Conservation (phyloP, 306 rosid genomes). For the Mimosa pudica region DNA sequence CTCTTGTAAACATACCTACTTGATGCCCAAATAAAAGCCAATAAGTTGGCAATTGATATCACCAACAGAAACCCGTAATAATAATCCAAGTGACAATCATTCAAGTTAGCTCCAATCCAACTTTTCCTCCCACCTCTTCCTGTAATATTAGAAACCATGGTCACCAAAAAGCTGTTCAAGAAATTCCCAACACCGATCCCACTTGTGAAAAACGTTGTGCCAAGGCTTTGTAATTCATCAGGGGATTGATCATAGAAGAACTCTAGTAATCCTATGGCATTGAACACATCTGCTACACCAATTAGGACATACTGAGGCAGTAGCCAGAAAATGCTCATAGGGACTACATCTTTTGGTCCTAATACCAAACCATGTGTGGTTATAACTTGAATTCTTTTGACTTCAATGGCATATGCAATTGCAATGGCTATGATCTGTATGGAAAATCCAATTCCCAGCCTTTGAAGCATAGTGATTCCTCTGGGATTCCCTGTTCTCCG, state of each 20-base stretch:
- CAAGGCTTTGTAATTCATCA: conserved; percentile 77
- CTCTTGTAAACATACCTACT: conserved; percentile 48
- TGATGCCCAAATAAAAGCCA: conserved; percentile 48
- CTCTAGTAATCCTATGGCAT: conserved; percentile 79
- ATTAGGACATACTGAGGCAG: conserved; percentile 77
- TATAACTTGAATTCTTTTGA: conserved; percentile 61
- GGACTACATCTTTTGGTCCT: conserved; percentile 55
- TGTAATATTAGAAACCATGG: conserved; percentile 64
- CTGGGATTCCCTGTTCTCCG: conserved; percentile 67
- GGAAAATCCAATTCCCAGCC: conserved; percentile 80
- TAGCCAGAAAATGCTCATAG: conserved; percentile 70
- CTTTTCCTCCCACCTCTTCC: conserved; percentile 56
- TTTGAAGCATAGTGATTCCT: conserved; percentile 84
- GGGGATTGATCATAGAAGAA: conserved; percentile 96
- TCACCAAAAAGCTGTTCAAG: conserved; percentile 76
- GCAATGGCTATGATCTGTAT: conserved; percentile 64
- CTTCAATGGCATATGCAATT: conserved; percentile 67
- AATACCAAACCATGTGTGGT: conserved; percentile 39
- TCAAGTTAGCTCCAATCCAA: conserved; percentile 83
- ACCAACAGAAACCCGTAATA: conserved; percentile 72
- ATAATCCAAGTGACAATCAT: conserved; percentile 80
- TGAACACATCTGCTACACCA: conserved; percentile 82
- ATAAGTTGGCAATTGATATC: conserved; percentile 40
- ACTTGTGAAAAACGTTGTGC: conserved; percentile 75
- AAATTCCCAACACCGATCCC: conserved; percentile 81